Evolutionary conservation across 2,329 filamentous ascomycete species (phyloP).

Genomic region (Penicillium sp.): DNA sequence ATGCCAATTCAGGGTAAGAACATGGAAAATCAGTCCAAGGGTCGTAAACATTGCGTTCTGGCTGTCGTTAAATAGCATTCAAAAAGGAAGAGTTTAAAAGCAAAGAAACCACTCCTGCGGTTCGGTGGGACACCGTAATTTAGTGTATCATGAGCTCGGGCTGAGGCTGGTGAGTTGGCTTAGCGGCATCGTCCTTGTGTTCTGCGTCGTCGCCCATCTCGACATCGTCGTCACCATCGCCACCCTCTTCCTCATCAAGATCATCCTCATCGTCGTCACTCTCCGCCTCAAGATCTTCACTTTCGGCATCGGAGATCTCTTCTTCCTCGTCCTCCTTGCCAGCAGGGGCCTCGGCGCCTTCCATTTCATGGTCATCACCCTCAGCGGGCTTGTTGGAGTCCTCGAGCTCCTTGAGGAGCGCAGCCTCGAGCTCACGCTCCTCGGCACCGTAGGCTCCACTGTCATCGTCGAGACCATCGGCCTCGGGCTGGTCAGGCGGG

Average conservation of each 20-base stretch:
- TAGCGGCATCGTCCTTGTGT: slow-evolving; percentile 36
- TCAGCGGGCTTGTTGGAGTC: slow-evolving; percentile 46
- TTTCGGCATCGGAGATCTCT: slow-evolving; percentile 71
- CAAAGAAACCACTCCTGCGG: slow-evolving; percentile 6
- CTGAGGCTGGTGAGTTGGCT: slow-evolving; percentile 37
- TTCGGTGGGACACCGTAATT: slow-evolving; percentile 8
- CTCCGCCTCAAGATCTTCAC: slow-evolving; percentile 76
- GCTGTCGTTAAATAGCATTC: slow-evolving; percentile 33
- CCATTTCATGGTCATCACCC: slow-evolving; percentile 72
- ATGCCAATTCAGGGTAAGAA: slow-evolving; percentile 18
- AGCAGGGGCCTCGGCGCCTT: slow-evolving; percentile 60
- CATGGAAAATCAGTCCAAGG: slow-evolving; percentile 18
- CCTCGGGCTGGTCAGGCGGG: slow-evolving; percentile 95
- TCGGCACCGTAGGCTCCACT: slow-evolving; percentile 85
- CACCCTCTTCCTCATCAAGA: slow-evolving; percentile 62
- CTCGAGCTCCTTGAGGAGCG: slow-evolving; percentile 54
- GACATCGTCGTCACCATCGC: slow-evolving; percentile 58
- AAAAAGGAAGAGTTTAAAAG: slow-evolving; percentile 14
- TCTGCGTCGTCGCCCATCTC: slow-evolving; percentile 58
- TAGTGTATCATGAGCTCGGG: slow-evolving; percentile 51
- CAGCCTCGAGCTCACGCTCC: slow-evolving; percentile 73
- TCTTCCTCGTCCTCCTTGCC: slow-evolving; percentile 57
- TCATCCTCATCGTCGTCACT: slow-evolving; percentile 72
- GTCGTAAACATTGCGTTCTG: slow-evolving; percentile 34
- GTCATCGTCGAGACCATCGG: slow-evolving; percentile 81